These are phyloP conservation scores for Toxicodendron radicans DNA, from an alignment of 345 rosid species.

Conservation along the genomic window DNA sequence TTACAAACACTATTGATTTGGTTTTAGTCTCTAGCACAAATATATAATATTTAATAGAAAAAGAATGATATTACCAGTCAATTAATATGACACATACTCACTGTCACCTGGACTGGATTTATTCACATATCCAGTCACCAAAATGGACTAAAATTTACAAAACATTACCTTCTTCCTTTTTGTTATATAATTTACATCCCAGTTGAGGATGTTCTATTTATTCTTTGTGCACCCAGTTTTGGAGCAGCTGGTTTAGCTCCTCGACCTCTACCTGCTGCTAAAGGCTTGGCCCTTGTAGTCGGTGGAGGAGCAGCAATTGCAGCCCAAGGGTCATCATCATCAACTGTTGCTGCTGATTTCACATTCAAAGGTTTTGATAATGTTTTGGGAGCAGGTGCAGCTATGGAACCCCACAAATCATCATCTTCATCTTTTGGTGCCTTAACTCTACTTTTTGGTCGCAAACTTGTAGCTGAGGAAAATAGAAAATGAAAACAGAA, in stretches of 20 bases:
- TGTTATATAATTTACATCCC: conserved; percentile 44
- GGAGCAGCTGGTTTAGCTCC: conserved; percentile 68
- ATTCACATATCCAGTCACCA: conserved; percentile 32
- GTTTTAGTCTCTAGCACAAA: no score
- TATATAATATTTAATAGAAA: neutral
- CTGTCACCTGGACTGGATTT: conserved; percentile 16
- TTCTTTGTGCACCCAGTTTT: conserved; percentile 87
- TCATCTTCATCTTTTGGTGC: conserved; percentile 61
- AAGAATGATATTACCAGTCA: conserved; percentile 64
- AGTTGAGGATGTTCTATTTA: conserved; percentile 75
- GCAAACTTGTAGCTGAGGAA: conserved; percentile 50
- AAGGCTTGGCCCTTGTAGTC: conserved; percentile 71
- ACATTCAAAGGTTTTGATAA: conserved; percentile 64
- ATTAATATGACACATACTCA: conserved; percentile 26
- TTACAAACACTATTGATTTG: no score
- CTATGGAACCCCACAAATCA: conserved; percentile 96
- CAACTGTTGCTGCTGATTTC: conserved; percentile 46
- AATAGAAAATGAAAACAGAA: conserved; percentile 1
- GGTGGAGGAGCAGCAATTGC: conserved; percentile 96
- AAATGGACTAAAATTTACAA: conserved; percentile 44
- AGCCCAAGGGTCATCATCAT: conserved; percentile 92
- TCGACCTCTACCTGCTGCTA: conserved; percentile 71
- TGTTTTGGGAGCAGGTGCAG: conserved; percentile 78
- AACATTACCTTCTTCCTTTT: conserved; percentile 22
- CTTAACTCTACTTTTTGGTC: conserved; percentile 55